These are phyloP conservation scores for Neoarthrinium moseri DNA, from an alignment of 2,329 filamentous ascomycete species.

Conservation along the genomic window DNA sequence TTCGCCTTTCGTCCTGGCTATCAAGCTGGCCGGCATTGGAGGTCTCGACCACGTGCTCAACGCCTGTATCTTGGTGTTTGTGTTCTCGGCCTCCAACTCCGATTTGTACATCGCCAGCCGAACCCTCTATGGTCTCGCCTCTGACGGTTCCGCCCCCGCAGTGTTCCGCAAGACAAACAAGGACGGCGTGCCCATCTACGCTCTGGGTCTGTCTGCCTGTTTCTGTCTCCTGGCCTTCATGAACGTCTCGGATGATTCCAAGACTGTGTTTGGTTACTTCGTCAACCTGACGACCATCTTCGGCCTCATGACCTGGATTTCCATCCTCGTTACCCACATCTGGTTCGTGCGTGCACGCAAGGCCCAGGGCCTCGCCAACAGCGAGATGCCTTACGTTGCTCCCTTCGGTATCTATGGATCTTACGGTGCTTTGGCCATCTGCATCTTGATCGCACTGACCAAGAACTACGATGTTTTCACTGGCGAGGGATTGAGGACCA, in stretches of 20 bases:
- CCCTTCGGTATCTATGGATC: slow-evolving; percentile 73
- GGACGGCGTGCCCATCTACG: slow-evolving; percentile 68
- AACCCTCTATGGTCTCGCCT: slow-evolving; percentile 70
- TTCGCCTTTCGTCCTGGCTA: slow-evolving; percentile 75
- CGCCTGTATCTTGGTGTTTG: slow-evolving; percentile 71
- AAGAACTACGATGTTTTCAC: slow-evolving; percentile 81
- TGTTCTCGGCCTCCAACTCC: slow-evolving; percentile 75
- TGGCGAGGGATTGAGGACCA: slow-evolving; percentile 40
- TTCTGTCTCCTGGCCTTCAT: slow-evolving; percentile 70
- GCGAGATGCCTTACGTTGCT: slow-evolving; percentile 61
- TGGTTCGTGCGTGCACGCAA: slow-evolving; percentile 62
- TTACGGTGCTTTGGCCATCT: slow-evolving; percentile 66
- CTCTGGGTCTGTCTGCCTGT: slow-evolving; percentile 58
- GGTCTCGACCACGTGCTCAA: slow-evolving; percentile 68
- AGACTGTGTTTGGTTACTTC: slow-evolving; percentile 61
- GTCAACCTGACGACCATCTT: slow-evolving; percentile 69
- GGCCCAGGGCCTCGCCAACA: slow-evolving; percentile 57
- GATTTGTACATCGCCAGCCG: slow-evolving; percentile 75
- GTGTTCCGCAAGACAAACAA: slow-evolving; percentile 72
- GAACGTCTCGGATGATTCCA: slow-evolving; percentile 59
- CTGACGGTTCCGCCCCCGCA: slow-evolving; percentile 68
- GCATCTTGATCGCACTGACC: slow-evolving; percentile 71
- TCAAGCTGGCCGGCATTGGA: slow-evolving; percentile 61
- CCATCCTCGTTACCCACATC: slow-evolving; percentile 66
- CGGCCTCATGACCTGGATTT: slow-evolving; percentile 66